Evolutionary conservation across 495 filamentous ascomycete species (phyloP), one percentile per base, ranked within the genome.

Genomic region (Penicillium macrosclerotiorum): DNA sequence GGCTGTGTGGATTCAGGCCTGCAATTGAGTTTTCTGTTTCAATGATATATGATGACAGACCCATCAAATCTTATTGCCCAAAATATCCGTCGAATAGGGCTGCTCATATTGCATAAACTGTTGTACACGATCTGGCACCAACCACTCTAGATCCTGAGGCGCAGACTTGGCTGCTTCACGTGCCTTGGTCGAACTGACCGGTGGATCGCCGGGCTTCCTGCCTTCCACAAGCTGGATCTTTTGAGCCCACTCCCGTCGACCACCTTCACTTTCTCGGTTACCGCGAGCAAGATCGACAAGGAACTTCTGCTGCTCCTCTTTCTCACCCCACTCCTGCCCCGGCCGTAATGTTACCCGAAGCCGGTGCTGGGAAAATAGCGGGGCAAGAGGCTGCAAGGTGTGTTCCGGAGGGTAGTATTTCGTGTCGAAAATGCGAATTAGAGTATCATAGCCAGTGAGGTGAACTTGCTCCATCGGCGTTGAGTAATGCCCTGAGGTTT

Each of bases 371-470:
- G 71, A 67, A 50, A 96, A 86, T 48, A 95, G 86, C 0, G 78
- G 77, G 19, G 67, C 72, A 2, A 98, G 68, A 0, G 79, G 75
- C 11, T 71, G 65, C 5, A 85, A 65, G 0, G 63, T 74, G 53
- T 78, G 63, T 1, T 68, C 59, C 0, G 72, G 77, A 1, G 79
- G 74, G 60, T 98, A 98, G 63, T 97, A 97, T 58, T 88, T 92
- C 1, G 84, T 66, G 47, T 89, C 73, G 58, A 96, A 81, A 40
- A 96, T 83, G 19, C 92, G 82, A 14, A 89, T 83, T 23, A 96
- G 59, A 0, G 92, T 96, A 67, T 98, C 92, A 56, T 81, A 96
- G 23, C 92, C 92, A 0, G 81, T 83, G 13, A 98, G 76, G 67
- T 93, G 89, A 14, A 91, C 71, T 57, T 94, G 89, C 48, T 82